Conservation (phyloP, 495 filamentous ascomycete genomes). For the Viridothelium virens region DNA sequence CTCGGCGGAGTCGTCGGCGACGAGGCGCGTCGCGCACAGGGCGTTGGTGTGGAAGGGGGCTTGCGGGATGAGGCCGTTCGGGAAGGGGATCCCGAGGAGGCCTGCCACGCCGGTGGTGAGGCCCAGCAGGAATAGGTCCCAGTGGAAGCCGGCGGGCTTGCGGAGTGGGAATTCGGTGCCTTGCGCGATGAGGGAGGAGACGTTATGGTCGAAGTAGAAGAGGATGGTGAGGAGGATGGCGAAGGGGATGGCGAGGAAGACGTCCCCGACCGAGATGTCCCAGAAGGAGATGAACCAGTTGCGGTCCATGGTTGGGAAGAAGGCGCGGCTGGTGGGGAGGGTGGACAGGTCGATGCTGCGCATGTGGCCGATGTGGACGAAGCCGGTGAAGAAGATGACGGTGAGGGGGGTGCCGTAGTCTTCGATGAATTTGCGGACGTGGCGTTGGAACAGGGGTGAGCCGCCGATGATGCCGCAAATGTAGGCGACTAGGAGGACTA, state of each 20-base stretch:
- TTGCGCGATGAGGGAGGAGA: constrained; percentile 64
- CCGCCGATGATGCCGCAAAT: constrained; percentile 32
- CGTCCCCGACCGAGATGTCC: constrained; percentile 63
- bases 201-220: constrained; percentile 82
- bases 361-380: constrained; percentile 30
- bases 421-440: constrained; percentile 34
- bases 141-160: constrained; percentile 93
- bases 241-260: constrained; percentile 86
- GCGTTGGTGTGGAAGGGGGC: constrained; percentile 82
- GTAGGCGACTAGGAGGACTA: constrained; percentile 26
- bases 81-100: constrained; percentile 78
- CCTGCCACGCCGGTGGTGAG: constrained; percentile 79
- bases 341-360: constrained; percentile 27
- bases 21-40: constrained; percentile 16
- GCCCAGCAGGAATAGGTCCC: constrained; percentile 89
- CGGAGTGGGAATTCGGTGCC: constrained; percentile 84
- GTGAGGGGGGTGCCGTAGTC: constrained; percentile 39
- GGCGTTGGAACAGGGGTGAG: constrained; percentile 30
- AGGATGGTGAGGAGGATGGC: constrained; percentile 76
- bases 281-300: constrained; percentile 85
- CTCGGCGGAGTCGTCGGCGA: constrained; percentile 51
- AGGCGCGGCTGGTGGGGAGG: constrained; percentile 47
- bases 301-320: constrained; percentile 71
- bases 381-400: constrained; percentile 35
- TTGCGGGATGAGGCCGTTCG: constrained; percentile 74